Evolutionary conservation across 148 eudicot genomes (phyloP).

Genomic region (Agrostemma githago): DNA sequence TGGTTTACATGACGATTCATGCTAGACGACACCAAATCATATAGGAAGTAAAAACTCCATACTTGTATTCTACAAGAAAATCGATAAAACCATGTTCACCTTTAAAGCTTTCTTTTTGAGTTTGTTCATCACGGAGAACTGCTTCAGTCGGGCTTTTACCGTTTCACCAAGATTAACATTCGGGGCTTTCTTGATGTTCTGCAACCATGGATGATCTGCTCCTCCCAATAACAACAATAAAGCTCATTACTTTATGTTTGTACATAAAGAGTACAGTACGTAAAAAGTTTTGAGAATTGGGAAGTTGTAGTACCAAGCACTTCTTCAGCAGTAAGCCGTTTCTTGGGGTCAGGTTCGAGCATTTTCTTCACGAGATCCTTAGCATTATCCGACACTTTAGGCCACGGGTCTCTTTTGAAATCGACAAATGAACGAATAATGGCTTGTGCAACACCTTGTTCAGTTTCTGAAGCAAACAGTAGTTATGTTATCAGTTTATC

Average conservation of each 20-base stretch:
- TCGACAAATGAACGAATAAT: conserved; percentile 67
- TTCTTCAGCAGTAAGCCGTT: conserved; percentile 62
- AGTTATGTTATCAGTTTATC: conserved; percentile 9
- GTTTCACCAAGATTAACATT: conserved; percentile 79
- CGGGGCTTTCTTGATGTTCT: conserved; percentile 69
- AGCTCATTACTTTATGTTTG: conserved; percentile 8
- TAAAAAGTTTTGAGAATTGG: neutral
- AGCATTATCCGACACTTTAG: conserved; percentile 66
- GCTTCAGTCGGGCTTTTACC: conserved; percentile 82
- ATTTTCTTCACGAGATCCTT: conserved; percentile 70
- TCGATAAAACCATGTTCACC: no score
- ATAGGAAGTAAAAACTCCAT: no score
- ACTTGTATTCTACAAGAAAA: neutral
- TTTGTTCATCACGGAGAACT: conserved; percentile 87
- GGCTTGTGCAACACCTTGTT: conserved; percentile 88
- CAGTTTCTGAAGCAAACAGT: conserved; percentile 51
- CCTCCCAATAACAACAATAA: conserved; percentile 9
- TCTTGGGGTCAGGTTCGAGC: conserved; percentile 74
- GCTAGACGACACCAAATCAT: no score
- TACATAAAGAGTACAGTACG: neutral
- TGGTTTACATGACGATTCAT: no score
- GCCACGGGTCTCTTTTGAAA: conserved; percentile 87
- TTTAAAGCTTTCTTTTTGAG: conserved; percentile 77
- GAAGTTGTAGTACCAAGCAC: conserved; percentile 49
- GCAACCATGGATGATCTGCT: conserved; percentile 81